Evolutionary conservation across 2,329 filamentous ascomycete species (phyloP), one percentile per base, ranked within the genome.

Genomic region (Stemphylium lycopersici): DNA sequence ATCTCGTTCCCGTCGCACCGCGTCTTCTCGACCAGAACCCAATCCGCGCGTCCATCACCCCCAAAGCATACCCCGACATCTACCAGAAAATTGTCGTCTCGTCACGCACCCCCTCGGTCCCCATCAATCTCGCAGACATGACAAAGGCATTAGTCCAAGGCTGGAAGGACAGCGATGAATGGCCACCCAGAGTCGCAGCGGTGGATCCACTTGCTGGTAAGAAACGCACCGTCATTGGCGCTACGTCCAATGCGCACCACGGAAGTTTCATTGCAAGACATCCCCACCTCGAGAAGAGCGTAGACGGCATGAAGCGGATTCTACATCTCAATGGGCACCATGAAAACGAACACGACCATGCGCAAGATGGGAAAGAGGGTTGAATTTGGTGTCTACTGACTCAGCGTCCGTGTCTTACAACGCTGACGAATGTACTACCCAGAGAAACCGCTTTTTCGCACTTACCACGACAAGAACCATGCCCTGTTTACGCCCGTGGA

Each of bases 131-230:
- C 0, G 79, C 83, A 26, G 91, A 96, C 65, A 87, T 97, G 78
- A 86, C 90, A 18, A 84, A 86, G 8, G 86, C 90, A 11, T 90
- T 93, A 61, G 92, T 98, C 0, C 83, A 89, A 24, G 93, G 93
- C 38, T 97, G 93, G 93, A 96, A 96, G 75, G 84, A 90, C 36
- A 91, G 95, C 66, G 93, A 92, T 13, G 91, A 96, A 74, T 98
- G 93, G 93, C 93, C 93, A 4, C 91, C 90, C 1, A 85, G 84
- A 62, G 73, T 81, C 0, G 77, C 78, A 15, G 68, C 82, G 41
- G 64, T 80, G 40, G 79, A 84, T 67, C 72, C 81, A 58, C 77
- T 76, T 39, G 71, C 76, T 5, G 71, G 75, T 34, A 74, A 74
- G 62, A 76, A 73, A 60, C 68, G 69, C 32, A 65, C 60, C 16